Conservation (phyloP, 371 early-diverging fungal species). For the Apophysomyces variabilis region DNA sequence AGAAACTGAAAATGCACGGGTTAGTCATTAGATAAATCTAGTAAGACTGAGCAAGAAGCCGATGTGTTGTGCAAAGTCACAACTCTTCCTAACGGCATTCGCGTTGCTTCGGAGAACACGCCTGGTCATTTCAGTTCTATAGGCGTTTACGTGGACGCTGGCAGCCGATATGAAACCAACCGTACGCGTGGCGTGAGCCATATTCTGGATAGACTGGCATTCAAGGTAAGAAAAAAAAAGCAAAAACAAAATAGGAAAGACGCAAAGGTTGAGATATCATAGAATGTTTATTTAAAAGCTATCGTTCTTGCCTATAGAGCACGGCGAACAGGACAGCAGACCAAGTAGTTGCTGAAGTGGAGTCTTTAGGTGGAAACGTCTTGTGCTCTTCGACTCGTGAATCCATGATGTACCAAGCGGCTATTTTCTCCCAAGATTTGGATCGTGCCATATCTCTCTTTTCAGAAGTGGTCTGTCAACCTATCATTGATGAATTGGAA, state of each 20-base stretch:
- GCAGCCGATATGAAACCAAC: constrained; percentile 84
- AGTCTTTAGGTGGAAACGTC: constrained; percentile 89
- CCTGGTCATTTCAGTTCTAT: constrained; percentile 90
- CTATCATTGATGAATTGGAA: constrained; percentile 73
- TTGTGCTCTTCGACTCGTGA: constrained; percentile 92
- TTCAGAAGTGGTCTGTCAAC: constrained; percentile 80
- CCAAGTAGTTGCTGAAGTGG: constrained; percentile 78
- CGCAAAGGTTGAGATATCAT: neutral
- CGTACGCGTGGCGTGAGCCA: constrained; percentile 79
- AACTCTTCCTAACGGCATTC: constrained; percentile 85
- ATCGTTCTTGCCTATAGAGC: constrained; percentile 33
- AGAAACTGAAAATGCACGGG: neutral
- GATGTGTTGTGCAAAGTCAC: constrained; percentile 61
- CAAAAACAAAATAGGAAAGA: no score
- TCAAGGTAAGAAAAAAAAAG: constrained; percentile 69
- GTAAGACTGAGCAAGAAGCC: constrained; percentile 51
- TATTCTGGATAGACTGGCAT: constrained; percentile 89
- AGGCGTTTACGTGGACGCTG: constrained; percentile 91
- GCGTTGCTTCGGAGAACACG: constrained; percentile 79
- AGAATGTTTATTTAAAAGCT: neutral
- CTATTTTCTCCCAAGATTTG: constrained; percentile 87
- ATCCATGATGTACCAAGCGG: constrained; percentile 92
- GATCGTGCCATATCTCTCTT: constrained; percentile 73
- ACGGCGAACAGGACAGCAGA: constrained; percentile 68
- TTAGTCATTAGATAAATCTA: constrained; percentile 33